These are phyloP conservation scores for Patellifolia procumbens DNA, from an alignment of 179 eudicot genomes.

Conservation along the genomic window DNA sequence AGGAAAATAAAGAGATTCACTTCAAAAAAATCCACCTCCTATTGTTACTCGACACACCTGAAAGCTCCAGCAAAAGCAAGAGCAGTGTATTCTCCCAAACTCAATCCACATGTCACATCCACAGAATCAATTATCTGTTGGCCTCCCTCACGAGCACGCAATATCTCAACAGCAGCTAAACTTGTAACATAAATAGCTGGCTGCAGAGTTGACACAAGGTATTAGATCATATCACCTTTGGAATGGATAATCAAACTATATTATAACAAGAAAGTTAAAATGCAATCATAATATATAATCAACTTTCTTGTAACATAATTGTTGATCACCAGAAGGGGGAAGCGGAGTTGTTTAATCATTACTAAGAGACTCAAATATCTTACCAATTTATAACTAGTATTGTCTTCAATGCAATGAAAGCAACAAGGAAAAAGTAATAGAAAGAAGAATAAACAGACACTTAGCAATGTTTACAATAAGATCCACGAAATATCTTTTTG, in stretches of 20 bases:
- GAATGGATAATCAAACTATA: background rate
- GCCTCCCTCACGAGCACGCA: constrained; percentile 95
- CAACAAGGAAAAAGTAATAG: too few species aligned
- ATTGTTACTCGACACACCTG: constrained; percentile 47
- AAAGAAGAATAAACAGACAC: too few species aligned
- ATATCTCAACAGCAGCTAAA: constrained; percentile 89
- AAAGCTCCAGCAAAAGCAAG: constrained; percentile 91
- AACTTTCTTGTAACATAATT: background rate
- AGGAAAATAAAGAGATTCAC: background rate
- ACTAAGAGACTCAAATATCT: background rate
- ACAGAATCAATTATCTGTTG: constrained; percentile 83
- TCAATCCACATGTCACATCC: constrained; percentile 93
- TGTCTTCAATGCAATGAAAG: background rate
- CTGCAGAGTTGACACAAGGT: constrained; percentile 39
- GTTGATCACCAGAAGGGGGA: background rate
- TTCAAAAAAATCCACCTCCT: background rate
- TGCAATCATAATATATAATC: background rate
- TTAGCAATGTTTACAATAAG: background rate
- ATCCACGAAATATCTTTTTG: background rate
- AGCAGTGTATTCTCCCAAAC: constrained; percentile 94
- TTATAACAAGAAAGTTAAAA: background rate
- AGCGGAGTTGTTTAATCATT: background rate
- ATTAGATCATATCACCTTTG: background rate
- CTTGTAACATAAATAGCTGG: constrained; percentile 96
- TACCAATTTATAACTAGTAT: background rate